These are phyloP conservation scores for Monosporascus cannonballus DNA, from an alignment of 2,329 filamentous ascomycete species.

Conservation along the genomic window DNA sequence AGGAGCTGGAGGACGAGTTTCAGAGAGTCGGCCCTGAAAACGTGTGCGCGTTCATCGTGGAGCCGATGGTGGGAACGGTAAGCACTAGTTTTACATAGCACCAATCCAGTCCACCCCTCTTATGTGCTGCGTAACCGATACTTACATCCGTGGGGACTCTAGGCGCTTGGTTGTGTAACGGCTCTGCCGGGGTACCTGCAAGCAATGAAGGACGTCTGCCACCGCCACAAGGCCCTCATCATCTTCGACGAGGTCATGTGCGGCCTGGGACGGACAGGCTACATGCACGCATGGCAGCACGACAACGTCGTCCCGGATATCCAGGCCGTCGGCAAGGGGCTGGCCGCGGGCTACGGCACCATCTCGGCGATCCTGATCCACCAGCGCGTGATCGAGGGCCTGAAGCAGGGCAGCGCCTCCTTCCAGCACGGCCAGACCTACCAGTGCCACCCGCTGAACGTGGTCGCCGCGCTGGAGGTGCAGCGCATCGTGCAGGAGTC, in stretches of 20 bases:
- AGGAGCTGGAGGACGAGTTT: constrained; percentile 52
- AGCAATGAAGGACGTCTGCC: constrained; percentile 58
- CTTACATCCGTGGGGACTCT: too few relatives aligned
- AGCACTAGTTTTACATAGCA: too few relatives aligned
- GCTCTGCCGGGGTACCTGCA: constrained; percentile 57
- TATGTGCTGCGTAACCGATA: too few relatives aligned
- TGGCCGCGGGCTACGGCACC: constrained; percentile 55
- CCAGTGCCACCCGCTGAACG: constrained; percentile 33
- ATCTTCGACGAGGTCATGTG: constrained; percentile 63
- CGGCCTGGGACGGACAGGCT: constrained; percentile 45
- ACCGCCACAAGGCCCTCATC: constrained; percentile 58
- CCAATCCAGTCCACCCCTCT: too few relatives aligned
- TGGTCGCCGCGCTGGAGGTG: constrained; percentile 34
- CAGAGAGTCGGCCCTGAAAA: constrained; percentile 44
- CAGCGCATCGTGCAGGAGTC: constrained; percentile 32
- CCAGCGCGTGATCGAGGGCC: constrained; percentile 39
- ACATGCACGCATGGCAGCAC: constrained; percentile 48
- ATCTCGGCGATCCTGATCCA: constrained; percentile 54
- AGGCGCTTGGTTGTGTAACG: constrained; percentile 47
- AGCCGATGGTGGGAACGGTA: constrained; percentile 54
- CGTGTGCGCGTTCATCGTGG: constrained; percentile 54
- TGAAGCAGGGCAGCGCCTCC: constrained; percentile 33
- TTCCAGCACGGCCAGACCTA: constrained; percentile 58
- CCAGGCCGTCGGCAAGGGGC: constrained; percentile 56
- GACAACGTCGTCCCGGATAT: constrained; percentile 50